phyloP scores from a whole-genome alignment of 2,329 filamentous ascomycete genomes.

The Emergomyces africanus region DNA sequence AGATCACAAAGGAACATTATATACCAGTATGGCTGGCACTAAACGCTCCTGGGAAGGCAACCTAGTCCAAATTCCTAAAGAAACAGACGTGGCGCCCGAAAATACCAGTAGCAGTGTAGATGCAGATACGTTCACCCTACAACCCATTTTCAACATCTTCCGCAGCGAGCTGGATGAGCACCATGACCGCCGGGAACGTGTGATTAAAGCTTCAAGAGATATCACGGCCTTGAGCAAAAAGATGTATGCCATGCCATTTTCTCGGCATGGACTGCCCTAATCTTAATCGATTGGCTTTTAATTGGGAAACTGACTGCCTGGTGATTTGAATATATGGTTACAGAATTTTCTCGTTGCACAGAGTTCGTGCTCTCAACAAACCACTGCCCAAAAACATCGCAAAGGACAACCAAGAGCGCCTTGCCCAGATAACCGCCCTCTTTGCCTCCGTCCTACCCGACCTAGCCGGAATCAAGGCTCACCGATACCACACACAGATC shows the following conservation, averaged over 20 bases:
- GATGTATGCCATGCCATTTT: conserved; percentile 50
- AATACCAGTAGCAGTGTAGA: neutral
- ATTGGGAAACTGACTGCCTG: conserved; percentile 12
- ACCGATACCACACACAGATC: conserved; percentile 69
- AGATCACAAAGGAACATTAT: too few relatives aligned
- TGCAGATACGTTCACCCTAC: conserved; percentile 30
- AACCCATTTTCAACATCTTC: conserved; percentile 72
- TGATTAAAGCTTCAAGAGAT: conserved; percentile 84
- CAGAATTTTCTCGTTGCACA: conserved; percentile 70
- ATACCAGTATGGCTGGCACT: conserved; percentile 19
- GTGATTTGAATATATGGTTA: conserved; percentile 23
- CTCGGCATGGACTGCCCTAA: neutral
- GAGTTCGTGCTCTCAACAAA: conserved; percentile 27
- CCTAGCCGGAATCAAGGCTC: conserved; percentile 62
- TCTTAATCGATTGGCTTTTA: neutral
- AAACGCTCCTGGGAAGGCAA: conserved; percentile 29
- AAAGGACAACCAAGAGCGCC: conserved; percentile 56
- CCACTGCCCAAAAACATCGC: conserved; percentile 54
- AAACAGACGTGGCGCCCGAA: neutral
- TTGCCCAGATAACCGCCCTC: conserved; percentile 56
- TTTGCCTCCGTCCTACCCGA: conserved; percentile 59
- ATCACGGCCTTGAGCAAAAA: conserved; percentile 94
- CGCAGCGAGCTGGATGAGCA: conserved; percentile 84
- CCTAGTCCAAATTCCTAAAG: conserved; percentile 11
- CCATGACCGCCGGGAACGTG: conserved; percentile 78